Evolutionary conservation across 495 filamentous ascomycete genomes (phyloP).

Genomic region (Penicillium arizonense): DNA sequence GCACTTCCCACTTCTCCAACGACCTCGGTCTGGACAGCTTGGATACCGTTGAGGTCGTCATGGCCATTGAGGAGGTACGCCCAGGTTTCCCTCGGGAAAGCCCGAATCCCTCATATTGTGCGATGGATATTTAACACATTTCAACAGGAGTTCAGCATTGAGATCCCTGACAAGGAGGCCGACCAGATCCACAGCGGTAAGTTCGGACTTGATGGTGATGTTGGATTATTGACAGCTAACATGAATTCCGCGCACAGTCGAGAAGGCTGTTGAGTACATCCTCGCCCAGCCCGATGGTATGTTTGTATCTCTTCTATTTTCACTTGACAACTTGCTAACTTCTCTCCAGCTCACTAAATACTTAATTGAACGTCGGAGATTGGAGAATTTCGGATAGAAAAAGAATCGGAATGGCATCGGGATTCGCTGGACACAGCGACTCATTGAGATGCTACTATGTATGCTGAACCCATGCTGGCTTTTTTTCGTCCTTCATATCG

Average conservation of each 20-base stretch:
- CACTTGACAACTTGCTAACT: conserved; percentile 13
- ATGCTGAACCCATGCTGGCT: conserved; percentile 43
- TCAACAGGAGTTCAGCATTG: conserved; percentile 95
- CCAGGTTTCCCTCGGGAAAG: conserved; percentile 19
- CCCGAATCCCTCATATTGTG: neutral
- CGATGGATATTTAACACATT: conserved; percentile 21
- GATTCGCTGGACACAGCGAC: conserved; percentile 18
- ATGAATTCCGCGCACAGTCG: conserved; percentile 56
- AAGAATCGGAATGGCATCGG: conserved; percentile 35
- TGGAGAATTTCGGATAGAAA: conserved; percentile 38
- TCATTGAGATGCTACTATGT: conserved; percentile 32
- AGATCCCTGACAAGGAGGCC: conserved; percentile 99
- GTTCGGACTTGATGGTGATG: conserved; percentile 29
- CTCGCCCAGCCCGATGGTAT: conserved; percentile 84
- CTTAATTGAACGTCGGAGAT: conserved; percentile 30
- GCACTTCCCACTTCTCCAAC: conserved; percentile 85
- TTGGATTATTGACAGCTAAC: conserved; percentile 9
- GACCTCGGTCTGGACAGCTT: conserved; percentile 95
- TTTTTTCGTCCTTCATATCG: conserved; percentile 38
- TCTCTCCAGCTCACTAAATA: conserved; percentile 40
- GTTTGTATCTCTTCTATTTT: conserved; percentile 4
- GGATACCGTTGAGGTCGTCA: conserved; percentile 98
- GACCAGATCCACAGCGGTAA: conserved; percentile 95
- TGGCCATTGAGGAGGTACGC: conserved; percentile 98
- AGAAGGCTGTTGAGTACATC: conserved; percentile 96